phyloP scores from a whole-genome alignment of 495 filamentous ascomycete genomes.

The Hyphodiscus hymeniophilus region DNA sequence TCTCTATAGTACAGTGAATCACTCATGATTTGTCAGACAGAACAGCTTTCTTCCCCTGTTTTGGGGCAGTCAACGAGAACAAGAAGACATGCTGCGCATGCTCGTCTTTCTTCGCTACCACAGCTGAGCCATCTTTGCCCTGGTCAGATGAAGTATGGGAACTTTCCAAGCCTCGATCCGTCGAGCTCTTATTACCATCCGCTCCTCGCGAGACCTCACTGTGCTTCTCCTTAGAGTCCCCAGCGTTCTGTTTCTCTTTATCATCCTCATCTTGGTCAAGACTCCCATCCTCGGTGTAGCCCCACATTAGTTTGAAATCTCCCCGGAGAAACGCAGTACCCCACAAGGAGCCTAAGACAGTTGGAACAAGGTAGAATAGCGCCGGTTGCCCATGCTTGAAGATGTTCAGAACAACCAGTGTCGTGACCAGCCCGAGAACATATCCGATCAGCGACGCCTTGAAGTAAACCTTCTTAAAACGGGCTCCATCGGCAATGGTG shows the following conservation, averaged over 20 bases:
- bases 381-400: slow-evolving; percentile 83
- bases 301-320: slow-evolving; percentile 68
- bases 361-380: slow-evolving; percentile 85
- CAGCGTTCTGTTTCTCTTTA: slow-evolving; percentile 16
- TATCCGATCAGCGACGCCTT: slow-evolving; percentile 73
- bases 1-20: no score
- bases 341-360: slow-evolving; percentile 71
- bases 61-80: slow-evolving; percentile 17
- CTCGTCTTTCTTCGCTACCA: slow-evolving; percentile 18
- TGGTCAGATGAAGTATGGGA: not conserved
- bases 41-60: not conserved
- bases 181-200: not conserved
- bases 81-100: slow-evolving; percentile 23
- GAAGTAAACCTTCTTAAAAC: slow-evolving; percentile 86
- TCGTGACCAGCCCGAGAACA: slow-evolving; percentile 66
- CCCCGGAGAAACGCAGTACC: slow-evolving; percentile 63
- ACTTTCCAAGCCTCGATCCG: no score
- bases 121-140: slow-evolving; percentile 1
- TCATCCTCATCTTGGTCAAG: slow-evolving; percentile 21
- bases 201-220: not conserved
- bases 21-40: no score
- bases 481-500: slow-evolving; percentile 32
- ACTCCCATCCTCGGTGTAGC: slow-evolving; percentile 66
- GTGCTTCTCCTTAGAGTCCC: slow-evolving; percentile 20
- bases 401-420: slow-evolving; percentile 67